Evolutionary conservation across 768 basidiomycete genomes (phyloP).

Genomic region (Amanita jacksonii): DNA sequence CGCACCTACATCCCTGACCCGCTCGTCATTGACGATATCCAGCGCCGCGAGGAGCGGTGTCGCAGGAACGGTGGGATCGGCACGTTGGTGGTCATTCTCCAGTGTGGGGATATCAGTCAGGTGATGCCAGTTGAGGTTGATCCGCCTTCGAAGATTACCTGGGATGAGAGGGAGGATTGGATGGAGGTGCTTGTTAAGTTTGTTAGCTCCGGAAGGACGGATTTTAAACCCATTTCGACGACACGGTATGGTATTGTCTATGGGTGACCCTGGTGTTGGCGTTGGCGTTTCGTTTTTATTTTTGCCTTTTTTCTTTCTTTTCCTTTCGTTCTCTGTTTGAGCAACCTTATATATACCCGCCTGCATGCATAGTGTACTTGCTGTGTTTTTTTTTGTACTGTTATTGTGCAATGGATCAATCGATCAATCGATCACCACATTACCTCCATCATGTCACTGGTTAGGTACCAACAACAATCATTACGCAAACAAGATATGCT

Average conservation of each 20-base stretch:
- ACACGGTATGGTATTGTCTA: constrained; percentile 62
- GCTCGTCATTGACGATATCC: constrained; percentile 66
- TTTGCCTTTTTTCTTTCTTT: no score
- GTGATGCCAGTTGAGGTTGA: constrained; percentile 87
- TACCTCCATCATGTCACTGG: no score
- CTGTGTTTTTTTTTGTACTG: no score
- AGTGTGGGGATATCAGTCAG: constrained; percentile 67
- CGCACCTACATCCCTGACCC: constrained; percentile 66
- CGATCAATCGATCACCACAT: no score
- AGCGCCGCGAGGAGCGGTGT: constrained; percentile 72
- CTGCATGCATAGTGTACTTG: no score
- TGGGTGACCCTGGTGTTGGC: no score
- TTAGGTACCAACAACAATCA: no score
- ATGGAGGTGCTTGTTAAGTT: constrained; percentile 56
- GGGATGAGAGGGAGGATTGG: constrained; percentile 75
- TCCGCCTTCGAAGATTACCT: constrained; percentile 63
- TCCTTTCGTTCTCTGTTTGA: no score
- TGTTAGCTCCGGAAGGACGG: constrained; percentile 60
- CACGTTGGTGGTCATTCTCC: constrained; percentile 62
- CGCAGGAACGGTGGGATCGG: constrained; percentile 70
- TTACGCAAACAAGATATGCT: no score
- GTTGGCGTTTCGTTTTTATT: no score
- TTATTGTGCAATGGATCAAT: no score
- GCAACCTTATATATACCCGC: no score
- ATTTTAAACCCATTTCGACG: constrained; percentile 79